phyloP scores from a whole-genome alignment of 768 basidiomycete genomes.

The Auricularia sp. region DNA sequence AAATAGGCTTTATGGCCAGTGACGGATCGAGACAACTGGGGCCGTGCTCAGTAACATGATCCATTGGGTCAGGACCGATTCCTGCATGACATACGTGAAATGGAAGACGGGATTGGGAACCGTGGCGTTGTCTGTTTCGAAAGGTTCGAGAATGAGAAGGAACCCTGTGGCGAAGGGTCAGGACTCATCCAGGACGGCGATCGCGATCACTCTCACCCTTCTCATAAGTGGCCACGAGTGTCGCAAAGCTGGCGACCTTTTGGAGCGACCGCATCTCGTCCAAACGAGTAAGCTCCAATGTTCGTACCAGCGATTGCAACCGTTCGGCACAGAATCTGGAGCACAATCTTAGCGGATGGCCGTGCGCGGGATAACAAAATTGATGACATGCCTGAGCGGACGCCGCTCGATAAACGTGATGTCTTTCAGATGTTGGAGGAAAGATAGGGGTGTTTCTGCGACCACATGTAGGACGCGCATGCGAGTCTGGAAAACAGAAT shows the following conservation, averaged over 20 bases:
- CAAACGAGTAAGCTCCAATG: slow-evolving; percentile 76
- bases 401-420: slow-evolving; percentile 96
- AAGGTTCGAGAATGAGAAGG: slow-evolving; percentile 92
- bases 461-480: slow-evolving; percentile 99
- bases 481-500: slow-evolving; percentile 53
- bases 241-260: slow-evolving; percentile 94
- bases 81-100: slow-evolving; percentile 56
- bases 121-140: slow-evolving; percentile 96
- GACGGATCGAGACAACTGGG: slow-evolving; percentile 92
- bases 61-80: neutral
- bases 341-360: slow-evolving; percentile 4
- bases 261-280: slow-evolving; percentile 90
- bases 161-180: slow-evolving; percentile 50
- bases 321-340: slow-evolving; percentile 92
- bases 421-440: slow-evolving; percentile 95
- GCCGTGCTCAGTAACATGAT: neutral
- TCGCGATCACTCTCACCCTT: slow-evolving; percentile 47
- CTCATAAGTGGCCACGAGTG: slow-evolving; percentile 94
- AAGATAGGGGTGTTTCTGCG: slow-evolving; percentile 94
- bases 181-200: neutral
- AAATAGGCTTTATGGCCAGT: slow-evolving; percentile 93
- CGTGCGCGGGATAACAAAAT: neutral
- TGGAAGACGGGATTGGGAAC: slow-evolving; percentile 99
- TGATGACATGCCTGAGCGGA: slow-evolving; percentile 64
- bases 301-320: slow-evolving; percentile 86